These are phyloP conservation scores for Pseudogymnoascus sp. DNA, from an alignment of 2,329 filamentous ascomycete species.

Conservation along the genomic window DNA sequence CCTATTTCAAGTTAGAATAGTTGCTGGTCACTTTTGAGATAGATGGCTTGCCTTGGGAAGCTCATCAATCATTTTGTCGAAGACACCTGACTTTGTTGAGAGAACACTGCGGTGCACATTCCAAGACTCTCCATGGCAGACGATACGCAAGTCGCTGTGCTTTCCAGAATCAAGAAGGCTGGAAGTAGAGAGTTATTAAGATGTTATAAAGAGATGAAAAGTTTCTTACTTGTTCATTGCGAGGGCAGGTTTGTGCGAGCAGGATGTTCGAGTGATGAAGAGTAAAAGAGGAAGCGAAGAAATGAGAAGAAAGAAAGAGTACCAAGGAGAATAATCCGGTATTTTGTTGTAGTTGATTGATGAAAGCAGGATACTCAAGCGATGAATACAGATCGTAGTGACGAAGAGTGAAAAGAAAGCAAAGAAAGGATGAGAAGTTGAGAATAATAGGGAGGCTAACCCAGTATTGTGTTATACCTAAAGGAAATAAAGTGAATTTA, in stretches of 20 bases:
- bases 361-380: too few species aligned
- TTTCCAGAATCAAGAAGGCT: background rate
- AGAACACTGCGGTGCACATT: background rate
- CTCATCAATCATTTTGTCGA: background rate
- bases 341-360: too few species aligned
- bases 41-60: background rate
- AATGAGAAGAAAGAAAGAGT: background rate
- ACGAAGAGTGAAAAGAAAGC: too few species aligned
- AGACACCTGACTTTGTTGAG: background rate
- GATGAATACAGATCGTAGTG: too few species aligned
- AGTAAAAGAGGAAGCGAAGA: background rate
- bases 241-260: background rate
- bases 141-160: background rate
- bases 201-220: background rate
- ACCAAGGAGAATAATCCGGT: background rate
- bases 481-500: too few species aligned
- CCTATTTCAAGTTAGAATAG: background rate
- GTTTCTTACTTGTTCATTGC: background rate
- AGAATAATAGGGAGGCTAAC: too few species aligned
- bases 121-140: background rate
- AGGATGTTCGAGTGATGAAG: background rate
- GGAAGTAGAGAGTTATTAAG: background rate
- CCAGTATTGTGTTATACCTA: too few species aligned
- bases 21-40: background rate
- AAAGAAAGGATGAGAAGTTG: too few species aligned